These are phyloP conservation scores for Pseudonectria buxi DNA, from an alignment of 2,329 filamentous ascomycete genomes.

Conservation along the genomic window DNA sequence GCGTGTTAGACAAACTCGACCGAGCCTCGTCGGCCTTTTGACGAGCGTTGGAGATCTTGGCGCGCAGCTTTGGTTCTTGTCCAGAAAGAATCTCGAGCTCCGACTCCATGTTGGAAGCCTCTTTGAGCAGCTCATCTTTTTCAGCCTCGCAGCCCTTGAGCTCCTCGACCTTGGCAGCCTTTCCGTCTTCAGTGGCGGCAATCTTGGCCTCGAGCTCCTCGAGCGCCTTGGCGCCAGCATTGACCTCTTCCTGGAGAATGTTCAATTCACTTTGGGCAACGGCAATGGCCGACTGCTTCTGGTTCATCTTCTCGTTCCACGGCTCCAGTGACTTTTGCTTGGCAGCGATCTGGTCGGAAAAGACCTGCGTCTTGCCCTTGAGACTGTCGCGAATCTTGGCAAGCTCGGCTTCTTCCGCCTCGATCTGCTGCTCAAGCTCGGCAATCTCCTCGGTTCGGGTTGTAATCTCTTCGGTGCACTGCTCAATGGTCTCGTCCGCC, in stretches of 20 bases:
- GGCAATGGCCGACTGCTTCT: constrained; percentile 88
- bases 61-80: constrained; percentile 75
- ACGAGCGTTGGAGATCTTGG: constrained; percentile 79
- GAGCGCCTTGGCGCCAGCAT: constrained; percentile 75
- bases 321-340: constrained; percentile 95
- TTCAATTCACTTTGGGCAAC: constrained; percentile 92
- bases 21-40: constrained; percentile 96
- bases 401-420: constrained; percentile 74
- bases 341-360: constrained; percentile 83
- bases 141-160: constrained; percentile 70
- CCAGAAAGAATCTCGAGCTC: constrained; percentile 66
- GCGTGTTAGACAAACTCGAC: constrained; percentile 80
- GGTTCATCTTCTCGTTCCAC: constrained; percentile 95
- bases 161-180: constrained; percentile 63
- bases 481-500: constrained; percentile 69
- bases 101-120: constrained; percentile 62
- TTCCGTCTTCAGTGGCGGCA: constrained; percentile 61
- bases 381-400: constrained; percentile 75
- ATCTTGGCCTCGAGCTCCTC: constrained; percentile 81
- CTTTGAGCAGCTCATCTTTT: constrained; percentile 65
- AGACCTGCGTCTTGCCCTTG: constrained; percentile 91
- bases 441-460: constrained; percentile 67
- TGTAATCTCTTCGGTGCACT: constrained; percentile 72
- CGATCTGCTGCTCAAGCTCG: constrained; percentile 68
- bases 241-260: constrained; percentile 84